Evolutionary conservation across 306 rosid species (phyloP), one percentile per base, ranked within the genome.

Genomic region (Dryas octopetala): DNA sequence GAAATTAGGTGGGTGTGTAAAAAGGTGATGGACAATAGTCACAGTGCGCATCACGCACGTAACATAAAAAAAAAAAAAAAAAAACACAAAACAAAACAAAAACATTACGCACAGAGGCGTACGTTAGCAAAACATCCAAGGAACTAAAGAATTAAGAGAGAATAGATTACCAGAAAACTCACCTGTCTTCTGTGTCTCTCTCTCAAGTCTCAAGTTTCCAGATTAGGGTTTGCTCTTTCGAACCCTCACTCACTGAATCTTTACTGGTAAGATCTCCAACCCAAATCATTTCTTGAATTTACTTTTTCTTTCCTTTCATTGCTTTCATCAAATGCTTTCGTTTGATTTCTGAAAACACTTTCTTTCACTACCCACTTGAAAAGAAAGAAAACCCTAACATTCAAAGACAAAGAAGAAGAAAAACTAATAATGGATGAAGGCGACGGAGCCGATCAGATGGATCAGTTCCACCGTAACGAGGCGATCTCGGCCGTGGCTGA

Each of bases 401-500:
- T 32, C 53, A 2, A 19, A 8, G 19, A 62, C 5, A 0, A 19
- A 7, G 9, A 66, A 55, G 53, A 32, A 55, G 51, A 47, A 66
- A 49, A 48, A 28, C 3, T 0, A 63, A 83, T 64, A 75, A 86
- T 86, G 90, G 97, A 92, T 47, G 97, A 91, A 74, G 90, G 89
- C 4, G 97, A 87, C 91, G 83, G 96, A 48, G 83, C 79, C 46
- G 98, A 95, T 79, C 93, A 83, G 66, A 80, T 88, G 83, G 96
- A 91, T 81, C 96, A 91, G 82, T 95, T 95, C 85, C 98, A 95
- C 83, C 91, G 93, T 16, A 95, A 95, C 82, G 97, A 92, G 76
- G 99, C 99, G n/a, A 95, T 95, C 76, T 91, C 99, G 1, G 99
- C 97, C 8, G 99, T 92, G 14, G 96, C 97, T 10, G 99, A 95